Evolutionary conservation across 2,329 filamentous ascomycete genomes (phyloP).

Genomic region (Lomentospora prolificans): DNA sequence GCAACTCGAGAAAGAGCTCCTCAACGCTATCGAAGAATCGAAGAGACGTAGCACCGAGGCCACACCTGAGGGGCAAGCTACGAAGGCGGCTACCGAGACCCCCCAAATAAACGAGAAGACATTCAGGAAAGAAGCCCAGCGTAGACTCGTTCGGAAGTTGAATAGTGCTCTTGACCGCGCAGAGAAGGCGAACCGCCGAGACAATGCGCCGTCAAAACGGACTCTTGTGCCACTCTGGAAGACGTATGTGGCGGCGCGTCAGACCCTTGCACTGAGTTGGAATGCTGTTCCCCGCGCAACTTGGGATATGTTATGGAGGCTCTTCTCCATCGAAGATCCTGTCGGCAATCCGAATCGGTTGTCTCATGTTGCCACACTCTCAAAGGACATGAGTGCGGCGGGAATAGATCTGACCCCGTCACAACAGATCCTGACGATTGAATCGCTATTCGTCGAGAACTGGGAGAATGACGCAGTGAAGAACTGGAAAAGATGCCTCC

Average conservation of each 20-base stretch:
- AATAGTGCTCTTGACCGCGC: conserved; percentile 11
- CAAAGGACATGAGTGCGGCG: conserved; percentile 54
- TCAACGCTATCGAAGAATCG: conserved; percentile 11
- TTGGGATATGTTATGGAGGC: conserved; percentile 58
- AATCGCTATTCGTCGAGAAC: conserved; percentile 56
- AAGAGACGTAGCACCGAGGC: conserved; percentile 16
- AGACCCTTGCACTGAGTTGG: conserved; percentile 34
- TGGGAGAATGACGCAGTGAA: conserved; percentile 50
- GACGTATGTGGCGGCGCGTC: conserved; percentile 36
- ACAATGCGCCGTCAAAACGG: conserved; percentile 17
- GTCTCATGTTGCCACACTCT: conserved; percentile 49
- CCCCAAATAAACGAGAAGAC: conserved; percentile 26
- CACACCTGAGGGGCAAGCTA: conserved; percentile 15
- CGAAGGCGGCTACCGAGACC: conserved; percentile 12
- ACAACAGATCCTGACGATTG: conserved; percentile 58
- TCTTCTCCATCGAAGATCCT: conserved; percentile 41
- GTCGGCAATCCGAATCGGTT: conserved; percentile 44
- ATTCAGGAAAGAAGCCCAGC: conserved; percentile 13
- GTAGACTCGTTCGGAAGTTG: conserved; percentile 1
- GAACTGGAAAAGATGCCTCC: conserved; percentile 50
- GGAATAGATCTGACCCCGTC: conserved; percentile 42
- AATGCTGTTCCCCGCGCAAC: conserved; percentile 46
- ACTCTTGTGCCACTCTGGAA: conserved; percentile 35
- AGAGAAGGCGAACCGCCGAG: conserved; percentile 9
- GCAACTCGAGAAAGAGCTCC: not conserved